A percentile compares a stretch with the other conserved stretches of the same genome.
phyloP scores from a whole-genome alignment of 2,329 filamentous ascomycete genomes.

The Chaetomium sp. region DNA sequence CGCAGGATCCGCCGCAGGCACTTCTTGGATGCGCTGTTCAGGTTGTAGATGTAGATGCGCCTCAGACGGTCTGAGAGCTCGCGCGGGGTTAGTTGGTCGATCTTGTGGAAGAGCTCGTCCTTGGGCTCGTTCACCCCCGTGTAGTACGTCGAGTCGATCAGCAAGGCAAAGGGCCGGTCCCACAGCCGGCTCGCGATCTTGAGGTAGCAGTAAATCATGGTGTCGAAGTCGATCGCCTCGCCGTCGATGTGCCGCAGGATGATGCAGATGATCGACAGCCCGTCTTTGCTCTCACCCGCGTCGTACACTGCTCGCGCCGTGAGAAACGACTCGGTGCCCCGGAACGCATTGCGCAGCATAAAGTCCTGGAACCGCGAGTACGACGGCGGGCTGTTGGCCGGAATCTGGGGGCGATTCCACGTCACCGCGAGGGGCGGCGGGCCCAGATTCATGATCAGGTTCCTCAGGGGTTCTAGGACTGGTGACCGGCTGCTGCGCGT shows the following conservation, averaged over 20 bases:
- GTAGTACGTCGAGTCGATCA: slow-evolving; percentile 65
- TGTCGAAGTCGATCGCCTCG: slow-evolving; percentile 59
- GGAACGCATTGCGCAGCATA: slow-evolving; percentile 63
- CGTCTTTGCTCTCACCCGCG: slow-evolving; percentile 65
- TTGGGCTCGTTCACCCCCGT: slow-evolving; percentile 60
- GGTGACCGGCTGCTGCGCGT: slow-evolving; percentile 44
- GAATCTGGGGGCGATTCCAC: slow-evolving; percentile 62
- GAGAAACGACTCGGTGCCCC: slow-evolving; percentile 57
- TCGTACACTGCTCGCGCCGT: slow-evolving; percentile 63
- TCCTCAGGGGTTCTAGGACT: slow-evolving; percentile 53
- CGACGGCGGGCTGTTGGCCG: slow-evolving; percentile 53
- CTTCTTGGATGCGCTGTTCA: slow-evolving; percentile 64
- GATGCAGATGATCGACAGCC: slow-evolving; percentile 61
- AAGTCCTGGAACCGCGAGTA: slow-evolving; percentile 67
- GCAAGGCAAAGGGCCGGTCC: slow-evolving; percentile 61
- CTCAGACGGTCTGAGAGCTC: slow-evolving; percentile 55
- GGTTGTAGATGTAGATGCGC: slow-evolving; percentile 64
- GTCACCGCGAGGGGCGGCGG: slow-evolving; percentile 62
- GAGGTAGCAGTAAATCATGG: slow-evolving; percentile 60
- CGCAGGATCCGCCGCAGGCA: slow-evolving; percentile 59
- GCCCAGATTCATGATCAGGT: slow-evolving; percentile 59
- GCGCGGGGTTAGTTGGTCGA: slow-evolving; percentile 55
- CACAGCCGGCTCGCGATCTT: slow-evolving; percentile 66
- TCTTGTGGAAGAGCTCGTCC: slow-evolving; percentile 57
- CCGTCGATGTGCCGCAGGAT: slow-evolving; percentile 62